Percentiles rank a stretch among this genome's conserved stretches.
Conservation (phyloP, 2,329 filamentous ascomycete species). For the Onygenales sp. region DNA sequence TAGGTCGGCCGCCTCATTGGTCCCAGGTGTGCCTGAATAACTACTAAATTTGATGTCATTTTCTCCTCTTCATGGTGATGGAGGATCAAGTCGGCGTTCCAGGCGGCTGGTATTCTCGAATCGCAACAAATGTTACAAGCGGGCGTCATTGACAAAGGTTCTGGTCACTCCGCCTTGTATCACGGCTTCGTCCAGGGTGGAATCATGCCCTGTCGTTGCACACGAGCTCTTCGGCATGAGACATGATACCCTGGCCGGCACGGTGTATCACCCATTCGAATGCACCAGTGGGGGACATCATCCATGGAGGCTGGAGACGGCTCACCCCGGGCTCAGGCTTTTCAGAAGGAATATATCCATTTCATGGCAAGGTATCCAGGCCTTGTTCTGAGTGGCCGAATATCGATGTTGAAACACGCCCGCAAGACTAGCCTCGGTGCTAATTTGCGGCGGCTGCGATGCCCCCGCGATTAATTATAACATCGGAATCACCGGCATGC, state of each 20-base stretch:
- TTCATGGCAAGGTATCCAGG: background rate
- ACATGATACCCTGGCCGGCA: background rate
- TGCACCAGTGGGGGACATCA: background rate
- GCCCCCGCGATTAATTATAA: background rate
- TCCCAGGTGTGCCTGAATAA: too few species aligned
- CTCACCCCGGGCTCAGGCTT: background rate
- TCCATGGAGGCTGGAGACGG: background rate
- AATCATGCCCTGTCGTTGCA: background rate
- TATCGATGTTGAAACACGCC: conserved; percentile 2
- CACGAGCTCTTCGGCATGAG: background rate
- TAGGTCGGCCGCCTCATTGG: too few species aligned
- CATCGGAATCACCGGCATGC: background rate
- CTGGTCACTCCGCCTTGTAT: background rate
- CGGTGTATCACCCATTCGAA: background rate
- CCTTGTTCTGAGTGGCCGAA: background rate
- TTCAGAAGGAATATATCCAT: background rate
- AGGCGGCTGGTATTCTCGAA: background rate
- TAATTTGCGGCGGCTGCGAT: background rate
- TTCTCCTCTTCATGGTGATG: too few species aligned
- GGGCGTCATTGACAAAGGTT: background rate
- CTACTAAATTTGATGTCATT: too few species aligned
- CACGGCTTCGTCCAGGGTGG: background rate
- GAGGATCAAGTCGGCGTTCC: background rate
- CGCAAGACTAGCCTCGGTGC: background rate
- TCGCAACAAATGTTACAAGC: conserved; percentile 1